A percentile compares a stretch with the other conserved stretches of the same genome.
These are phyloP conservation scores for Amesomyces nigricolor DNA, from an alignment of 2,329 filamentous ascomycete genomes.

Conservation along the genomic window DNA sequence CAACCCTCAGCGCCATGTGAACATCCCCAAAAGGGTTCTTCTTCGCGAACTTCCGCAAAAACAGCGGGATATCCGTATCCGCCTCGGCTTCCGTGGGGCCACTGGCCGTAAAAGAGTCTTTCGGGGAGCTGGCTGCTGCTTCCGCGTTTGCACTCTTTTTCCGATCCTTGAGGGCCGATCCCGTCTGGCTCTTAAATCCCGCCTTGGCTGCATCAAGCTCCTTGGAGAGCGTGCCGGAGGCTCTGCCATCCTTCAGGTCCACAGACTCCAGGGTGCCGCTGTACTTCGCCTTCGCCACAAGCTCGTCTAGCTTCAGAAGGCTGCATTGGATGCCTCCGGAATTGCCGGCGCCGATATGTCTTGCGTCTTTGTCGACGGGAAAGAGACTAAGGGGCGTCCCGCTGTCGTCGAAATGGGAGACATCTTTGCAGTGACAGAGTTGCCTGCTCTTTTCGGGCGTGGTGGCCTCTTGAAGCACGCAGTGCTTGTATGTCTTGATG, in stretches of 20 bases:
- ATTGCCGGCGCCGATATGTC: background rate
- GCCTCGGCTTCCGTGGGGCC: background rate
- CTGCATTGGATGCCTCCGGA: background rate
- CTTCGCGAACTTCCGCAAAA: background rate
- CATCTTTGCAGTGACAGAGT: background rate
- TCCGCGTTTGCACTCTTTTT: no score
- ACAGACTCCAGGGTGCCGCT: background rate
- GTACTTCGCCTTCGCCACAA: background rate
- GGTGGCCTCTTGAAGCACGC: background rate
- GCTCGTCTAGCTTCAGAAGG: background rate
- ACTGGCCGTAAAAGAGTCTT: background rate
- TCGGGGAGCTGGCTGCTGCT: background rate
- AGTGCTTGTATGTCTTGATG: conserved; percentile 9
- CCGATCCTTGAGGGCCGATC: no score
- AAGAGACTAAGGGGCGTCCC: background rate
- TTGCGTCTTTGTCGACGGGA: background rate
- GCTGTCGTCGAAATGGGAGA: background rate
- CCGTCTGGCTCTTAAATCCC: no score
- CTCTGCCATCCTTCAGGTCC: background rate
- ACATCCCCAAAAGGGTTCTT: background rate
- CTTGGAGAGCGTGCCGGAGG: background rate
- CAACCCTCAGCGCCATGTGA: conserved; percentile 3
- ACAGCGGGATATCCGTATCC: background rate
- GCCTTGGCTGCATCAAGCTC: no score
- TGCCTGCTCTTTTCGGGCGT: background rate